Evolutionary conservation across 192 early-diverging fungal genomes (phyloP).

Genomic region (Backusella tuberculispora): DNA sequence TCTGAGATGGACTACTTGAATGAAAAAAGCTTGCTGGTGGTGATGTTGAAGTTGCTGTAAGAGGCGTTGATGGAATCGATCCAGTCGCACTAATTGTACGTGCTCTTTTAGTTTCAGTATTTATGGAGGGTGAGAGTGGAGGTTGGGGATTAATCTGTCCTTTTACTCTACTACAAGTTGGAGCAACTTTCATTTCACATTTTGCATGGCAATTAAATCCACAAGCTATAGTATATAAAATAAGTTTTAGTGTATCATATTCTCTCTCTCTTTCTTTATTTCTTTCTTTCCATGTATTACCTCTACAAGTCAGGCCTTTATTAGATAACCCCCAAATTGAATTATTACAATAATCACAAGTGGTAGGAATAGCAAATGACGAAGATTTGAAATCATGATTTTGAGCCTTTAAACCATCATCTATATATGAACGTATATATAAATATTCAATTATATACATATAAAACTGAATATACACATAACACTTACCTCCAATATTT

Average conservation of each 20-base stretch:
- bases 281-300: slow-evolving; percentile 26
- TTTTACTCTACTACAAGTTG: slow-evolving; percentile 62
- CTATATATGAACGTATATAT: slow-evolving; percentile 38
- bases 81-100: neutral
- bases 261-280: neutral
- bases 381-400: slow-evolving; percentile 69
- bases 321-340: slow-evolving; percentile 82
- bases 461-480: neutral
- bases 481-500: slow-evolving; percentile 60
- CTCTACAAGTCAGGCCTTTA: slow-evolving; percentile 69
- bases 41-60: neutral
- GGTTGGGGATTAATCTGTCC: slow-evolving; percentile 51
- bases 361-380: slow-evolving; percentile 76
- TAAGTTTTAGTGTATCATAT: neutral
- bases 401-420: slow-evolving; percentile 50
- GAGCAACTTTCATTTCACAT: slow-evolving; percentile 80
- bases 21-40: neutral
- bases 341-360: slow-evolving; percentile 73
- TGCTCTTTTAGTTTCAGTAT: neutral
- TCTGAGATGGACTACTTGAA: neutral
- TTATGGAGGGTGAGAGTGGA: neutral
- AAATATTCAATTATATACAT: neutral
- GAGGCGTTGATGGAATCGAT: slow-evolving; percentile 30
- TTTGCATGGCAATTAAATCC: slow-evolving; percentile 78
- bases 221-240: slow-evolving; percentile 43